A percentile compares a stretch with the other conserved stretches of the same genome.
Evolutionary conservation across 495 filamentous ascomycete genomes (phyloP).

Genomic region (Tuber umbilicatum): DNA sequence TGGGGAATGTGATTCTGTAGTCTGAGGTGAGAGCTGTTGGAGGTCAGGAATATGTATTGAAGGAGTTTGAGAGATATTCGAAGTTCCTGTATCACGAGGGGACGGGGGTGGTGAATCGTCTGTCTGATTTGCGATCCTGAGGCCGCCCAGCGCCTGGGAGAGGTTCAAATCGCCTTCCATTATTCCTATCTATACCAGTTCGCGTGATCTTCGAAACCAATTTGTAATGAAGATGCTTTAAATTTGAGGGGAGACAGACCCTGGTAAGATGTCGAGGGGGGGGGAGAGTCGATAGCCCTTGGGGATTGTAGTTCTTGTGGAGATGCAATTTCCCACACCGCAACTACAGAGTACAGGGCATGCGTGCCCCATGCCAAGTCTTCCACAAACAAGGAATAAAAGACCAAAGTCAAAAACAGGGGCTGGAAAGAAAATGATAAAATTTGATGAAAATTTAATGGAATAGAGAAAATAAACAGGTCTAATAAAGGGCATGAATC

Average conservation of each 20-base stretch:
- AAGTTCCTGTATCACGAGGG: conserved; percentile 24
- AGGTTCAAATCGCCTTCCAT: conserved; percentile 94
- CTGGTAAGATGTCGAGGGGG: background rate
- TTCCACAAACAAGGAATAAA: no score
- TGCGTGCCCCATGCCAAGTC: no score
- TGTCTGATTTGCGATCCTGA: conserved; percentile 97
- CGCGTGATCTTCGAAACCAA: conserved; percentile 10
- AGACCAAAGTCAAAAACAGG: no score
- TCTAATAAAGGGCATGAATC: no score
- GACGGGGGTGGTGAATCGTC: conserved; percentile 55
- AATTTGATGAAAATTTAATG: no score
- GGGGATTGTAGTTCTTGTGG: no score
- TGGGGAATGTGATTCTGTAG: conserved; percentile 41
- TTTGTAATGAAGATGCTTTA: conserved; percentile 5
- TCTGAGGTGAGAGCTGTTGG: conserved; percentile 30
- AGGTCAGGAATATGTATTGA: conserved; percentile 39
- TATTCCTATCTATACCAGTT: conserved; percentile 27
- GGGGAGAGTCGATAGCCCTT: no score
- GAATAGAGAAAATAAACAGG: no score
- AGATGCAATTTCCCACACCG: no score
- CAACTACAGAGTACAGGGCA: no score
- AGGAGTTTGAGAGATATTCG: conserved; percentile 31
- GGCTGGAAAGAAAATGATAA: no score
- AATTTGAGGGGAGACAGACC: background rate
- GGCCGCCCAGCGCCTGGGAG: conserved; percentile 83